Evolutionary conservation across 345 rosid genomes (phyloP), one percentile per base, ranked within the genome.

Genomic region (Bruguiera gymnorhiza): DNA sequence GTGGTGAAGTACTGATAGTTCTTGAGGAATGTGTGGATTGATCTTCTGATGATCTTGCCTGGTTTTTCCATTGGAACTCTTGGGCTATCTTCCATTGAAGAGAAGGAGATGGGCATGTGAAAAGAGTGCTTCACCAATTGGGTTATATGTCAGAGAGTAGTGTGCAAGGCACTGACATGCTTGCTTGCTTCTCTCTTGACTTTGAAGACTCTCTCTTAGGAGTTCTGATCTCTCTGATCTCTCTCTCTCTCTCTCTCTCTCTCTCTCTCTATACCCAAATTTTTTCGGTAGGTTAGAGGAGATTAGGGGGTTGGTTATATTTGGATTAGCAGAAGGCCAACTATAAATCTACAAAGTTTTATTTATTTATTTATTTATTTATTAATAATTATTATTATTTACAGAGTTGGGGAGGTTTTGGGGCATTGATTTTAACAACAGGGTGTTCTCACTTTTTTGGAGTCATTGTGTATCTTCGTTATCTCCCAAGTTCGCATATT

Each of bases 11-110:
- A 82, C 5, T 87, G 87, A 68, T 86, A 89, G 67, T 88, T 79
- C 65, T 83, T 82, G 24, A 94, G 86, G 82, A 83, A 89, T 0
- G 75, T 82, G 71, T 81, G 71, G 78, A 89, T 73, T 68, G 98
- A 89, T 80, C 70, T 82, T 82, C 97, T 86, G 7, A 94, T 71
- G 56, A 91, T 81, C 66, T 69, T 86, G 73, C 68, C 73, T 54
- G 93, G 30, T 26, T 81, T 78, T 65, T 71, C 87, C 89, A 86
- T 87, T 36, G 80, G 80, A 53, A 76, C 67, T 68, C 72, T 73
- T 62, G 52, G 2, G 30, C 48, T 30, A 1, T 37, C 30, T 56
- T 70, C 65, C 70, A 70, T 75, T 20, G 70, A 26, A 23, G 37
- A 5, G 51, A 23, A n/a, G n/a, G 18, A 54, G 11, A 55, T 2